Percentiles rank a stretch among this genome's conserved stretches.
These are phyloP conservation scores for Saturnispora saitoi DNA, from an alignment of 805 yeast species.

Conservation along the genomic window DNA sequence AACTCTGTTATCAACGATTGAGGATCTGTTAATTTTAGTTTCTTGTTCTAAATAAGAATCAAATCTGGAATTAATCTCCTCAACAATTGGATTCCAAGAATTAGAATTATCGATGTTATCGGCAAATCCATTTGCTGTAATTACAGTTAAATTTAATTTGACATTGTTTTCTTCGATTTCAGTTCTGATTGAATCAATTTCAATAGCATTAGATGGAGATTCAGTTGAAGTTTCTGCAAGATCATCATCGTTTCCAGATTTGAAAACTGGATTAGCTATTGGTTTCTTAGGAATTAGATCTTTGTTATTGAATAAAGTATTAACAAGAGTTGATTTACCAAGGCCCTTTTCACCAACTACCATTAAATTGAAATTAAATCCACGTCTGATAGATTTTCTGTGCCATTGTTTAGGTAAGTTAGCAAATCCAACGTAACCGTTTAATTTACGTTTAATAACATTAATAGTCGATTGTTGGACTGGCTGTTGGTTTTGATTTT, in stretches of 20 bases:
- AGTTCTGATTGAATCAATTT: conserved; percentile 51
- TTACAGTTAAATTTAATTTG: conserved; percentile 69
- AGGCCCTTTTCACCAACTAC: conserved; percentile 88
- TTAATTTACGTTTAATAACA: conserved; percentile 72
- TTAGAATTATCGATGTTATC: conserved; percentile 74
- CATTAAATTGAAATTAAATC: conserved; percentile 81
- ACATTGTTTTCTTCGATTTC: conserved; percentile 93
- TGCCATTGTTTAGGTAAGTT: conserved; percentile 99
- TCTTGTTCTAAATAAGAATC: conserved; percentile 87
- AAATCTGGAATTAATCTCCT: conserved; percentile 78
- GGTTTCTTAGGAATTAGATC: conserved; percentile 38
- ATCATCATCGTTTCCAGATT: conserved; percentile 29
- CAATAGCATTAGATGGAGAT: conserved; percentile 26
- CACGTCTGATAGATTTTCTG: conserved; percentile 81
- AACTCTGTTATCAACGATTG: conserved; percentile 70
- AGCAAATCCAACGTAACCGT: conserved; percentile 94
- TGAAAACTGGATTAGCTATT: not conserved
- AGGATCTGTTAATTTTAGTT: conserved; percentile 67
- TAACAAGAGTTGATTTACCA: conserved; percentile 87
- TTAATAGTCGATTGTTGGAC: conserved; percentile 28
- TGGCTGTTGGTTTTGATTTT: conserved; percentile 16
- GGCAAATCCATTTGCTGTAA: conserved; percentile 93
- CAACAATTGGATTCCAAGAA: conserved; percentile 85
- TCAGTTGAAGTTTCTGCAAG: conserved; percentile 27
- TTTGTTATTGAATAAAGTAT: conserved; percentile 69